Percentiles rank a stretch among this genome's conserved stretches.
phyloP scores from a whole-genome alignment of 1,284 basidiomycete species.

The Golubevia pallescens region DNA sequence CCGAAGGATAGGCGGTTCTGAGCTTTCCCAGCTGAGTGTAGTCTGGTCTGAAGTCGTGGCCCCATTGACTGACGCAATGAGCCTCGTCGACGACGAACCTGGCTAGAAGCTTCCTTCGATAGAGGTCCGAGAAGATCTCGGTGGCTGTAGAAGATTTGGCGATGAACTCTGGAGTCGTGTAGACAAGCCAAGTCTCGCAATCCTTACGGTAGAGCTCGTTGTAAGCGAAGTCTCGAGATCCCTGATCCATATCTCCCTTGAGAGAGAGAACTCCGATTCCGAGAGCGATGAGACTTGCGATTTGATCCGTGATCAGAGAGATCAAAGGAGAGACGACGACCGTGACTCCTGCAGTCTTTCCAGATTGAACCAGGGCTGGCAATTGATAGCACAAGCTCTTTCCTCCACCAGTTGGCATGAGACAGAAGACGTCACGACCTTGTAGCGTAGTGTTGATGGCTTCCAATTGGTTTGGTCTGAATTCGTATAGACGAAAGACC shows the following conservation, averaged over 20 bases:
- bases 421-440: slow-evolving; percentile 86
- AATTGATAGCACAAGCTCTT: slow-evolving; percentile 83
- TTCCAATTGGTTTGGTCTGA: slow-evolving; percentile 72
- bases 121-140: slow-evolving; percentile 71
- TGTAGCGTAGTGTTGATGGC: slow-evolving; percentile 81
- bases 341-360: slow-evolving; percentile 79
- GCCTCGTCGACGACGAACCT: slow-evolving; percentile 96
- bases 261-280: slow-evolving; percentile 77
- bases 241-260: slow-evolving; percentile 70
- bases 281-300: slow-evolving; percentile 73
- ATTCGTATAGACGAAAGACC: slow-evolving; percentile 33
- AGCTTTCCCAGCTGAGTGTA: slow-evolving; percentile 72
- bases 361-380: slow-evolving; percentile 80
- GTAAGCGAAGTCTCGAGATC: slow-evolving; percentile 65
- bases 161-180: slow-evolving; percentile 88
- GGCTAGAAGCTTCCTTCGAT: slow-evolving; percentile 72
- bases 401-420: slow-evolving; percentile 97
- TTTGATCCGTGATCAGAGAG: slow-evolving; percentile 90
- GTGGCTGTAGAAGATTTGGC: slow-evolving; percentile 72
- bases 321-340: slow-evolving; percentile 89
- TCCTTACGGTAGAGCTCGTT: slow-evolving; percentile 67
- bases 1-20: slow-evolving; percentile 74
- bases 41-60: slow-evolving; percentile 76
- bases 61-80: slow-evolving; percentile 86
- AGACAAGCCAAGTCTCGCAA: slow-evolving; percentile 72